Conservation (phyloP, 805 yeast genomes). For the Candida glaebosa region DNA sequence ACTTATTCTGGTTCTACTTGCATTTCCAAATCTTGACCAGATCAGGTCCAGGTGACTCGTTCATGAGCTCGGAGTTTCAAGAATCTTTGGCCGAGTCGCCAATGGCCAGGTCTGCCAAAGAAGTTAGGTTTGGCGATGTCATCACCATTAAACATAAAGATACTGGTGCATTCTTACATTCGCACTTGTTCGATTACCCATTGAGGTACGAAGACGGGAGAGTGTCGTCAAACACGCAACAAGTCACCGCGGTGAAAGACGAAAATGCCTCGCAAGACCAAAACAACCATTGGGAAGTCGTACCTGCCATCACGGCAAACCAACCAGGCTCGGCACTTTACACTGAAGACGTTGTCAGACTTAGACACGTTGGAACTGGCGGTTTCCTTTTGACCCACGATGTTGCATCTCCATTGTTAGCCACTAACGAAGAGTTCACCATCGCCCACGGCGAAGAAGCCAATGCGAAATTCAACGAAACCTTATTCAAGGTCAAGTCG, state of each 20-base stretch:
- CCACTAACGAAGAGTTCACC: slow-evolving; percentile 93
- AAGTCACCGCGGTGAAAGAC: slow-evolving; percentile 69
- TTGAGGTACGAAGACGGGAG: slow-evolving; percentile 95
- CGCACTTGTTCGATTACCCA: slow-evolving; percentile 75
- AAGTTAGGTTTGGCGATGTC: slow-evolving; percentile 70
- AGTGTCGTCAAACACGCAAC: slow-evolving; percentile 90
- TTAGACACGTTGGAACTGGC: slow-evolving; percentile 77
- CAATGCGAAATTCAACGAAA: slow-evolving; percentile 56
- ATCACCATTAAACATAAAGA: slow-evolving; percentile 78
- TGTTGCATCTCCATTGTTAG: slow-evolving; percentile 88
- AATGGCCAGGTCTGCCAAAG: slow-evolving; percentile 64
- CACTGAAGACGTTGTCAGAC: slow-evolving; percentile 72
- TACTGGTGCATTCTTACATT: slow-evolving; percentile 77
- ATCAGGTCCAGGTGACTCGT: slow-evolving; percentile 94
- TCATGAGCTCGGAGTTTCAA: slow-evolving; percentile 95
- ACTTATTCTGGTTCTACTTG: slow-evolving; percentile 85
- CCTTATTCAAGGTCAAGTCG: slow-evolving; percentile 72
- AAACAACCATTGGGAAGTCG: slow-evolving; percentile 83
- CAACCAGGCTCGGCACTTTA: slow-evolving; percentile 48
- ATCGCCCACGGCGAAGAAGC: slow-evolving; percentile 64
- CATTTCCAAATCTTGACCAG: slow-evolving; percentile 78
- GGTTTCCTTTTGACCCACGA: slow-evolving; percentile 86
- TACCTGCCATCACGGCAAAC: slow-evolving; percentile 50
- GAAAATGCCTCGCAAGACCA: slow-evolving; percentile 41
- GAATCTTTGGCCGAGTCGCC: slow-evolving; percentile 86